Conservation (phyloP, 768 basidiomycete genomes). For the Boletus bicolor region DNA sequence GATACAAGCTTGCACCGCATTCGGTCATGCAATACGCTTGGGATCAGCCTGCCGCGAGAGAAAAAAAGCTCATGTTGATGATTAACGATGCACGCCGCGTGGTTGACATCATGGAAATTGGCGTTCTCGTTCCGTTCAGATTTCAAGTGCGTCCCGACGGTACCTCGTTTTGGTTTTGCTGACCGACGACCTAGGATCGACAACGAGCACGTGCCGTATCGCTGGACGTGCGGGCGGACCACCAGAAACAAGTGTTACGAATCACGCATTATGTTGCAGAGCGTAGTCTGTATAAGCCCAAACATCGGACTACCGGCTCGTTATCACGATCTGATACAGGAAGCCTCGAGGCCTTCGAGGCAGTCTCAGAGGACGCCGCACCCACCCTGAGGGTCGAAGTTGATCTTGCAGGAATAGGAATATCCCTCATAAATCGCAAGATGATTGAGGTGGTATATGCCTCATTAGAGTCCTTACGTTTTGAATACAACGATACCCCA, state of each 20-base stretch:
- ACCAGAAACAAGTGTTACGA: slow-evolving; percentile 75
- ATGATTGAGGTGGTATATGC: slow-evolving; percentile 89
- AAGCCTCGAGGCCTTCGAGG: slow-evolving; percentile 77
- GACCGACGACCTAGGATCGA: slow-evolving; percentile 39
- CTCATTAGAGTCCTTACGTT: slow-evolving; percentile 70
- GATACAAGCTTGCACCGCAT: slow-evolving; percentile 59
- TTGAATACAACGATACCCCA: slow-evolving; percentile 80
- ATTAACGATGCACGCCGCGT: slow-evolving; percentile 59
- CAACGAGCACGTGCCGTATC: slow-evolving; percentile 69
- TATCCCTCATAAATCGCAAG: slow-evolving; percentile 86
- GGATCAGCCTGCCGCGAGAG: slow-evolving; percentile 84
- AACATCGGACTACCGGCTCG: slow-evolving; percentile 42
- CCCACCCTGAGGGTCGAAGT: slow-evolving; percentile 66
- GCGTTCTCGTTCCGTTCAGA: slow-evolving; percentile 84
- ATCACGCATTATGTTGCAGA: slow-evolving; percentile 87
- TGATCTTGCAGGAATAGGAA: slow-evolving; percentile 85
- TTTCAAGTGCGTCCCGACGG: slow-evolving; percentile 53
- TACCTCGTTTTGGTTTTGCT: background rate
- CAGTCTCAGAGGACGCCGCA: slow-evolving; percentile 68
- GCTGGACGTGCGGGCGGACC: slow-evolving; percentile 89
- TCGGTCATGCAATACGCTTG: slow-evolving; percentile 75
- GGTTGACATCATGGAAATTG: slow-evolving; percentile 95
- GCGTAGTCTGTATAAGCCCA: slow-evolving; percentile 84
- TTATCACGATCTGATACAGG: slow-evolving; percentile 67
- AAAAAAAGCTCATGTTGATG: slow-evolving; percentile 72